A percentile compares a stretch with the other conserved stretches of the same genome.
Evolutionary conservation across 345 rosid species (phyloP).

Genomic region (Eucalyptus lansdowneana): DNA sequence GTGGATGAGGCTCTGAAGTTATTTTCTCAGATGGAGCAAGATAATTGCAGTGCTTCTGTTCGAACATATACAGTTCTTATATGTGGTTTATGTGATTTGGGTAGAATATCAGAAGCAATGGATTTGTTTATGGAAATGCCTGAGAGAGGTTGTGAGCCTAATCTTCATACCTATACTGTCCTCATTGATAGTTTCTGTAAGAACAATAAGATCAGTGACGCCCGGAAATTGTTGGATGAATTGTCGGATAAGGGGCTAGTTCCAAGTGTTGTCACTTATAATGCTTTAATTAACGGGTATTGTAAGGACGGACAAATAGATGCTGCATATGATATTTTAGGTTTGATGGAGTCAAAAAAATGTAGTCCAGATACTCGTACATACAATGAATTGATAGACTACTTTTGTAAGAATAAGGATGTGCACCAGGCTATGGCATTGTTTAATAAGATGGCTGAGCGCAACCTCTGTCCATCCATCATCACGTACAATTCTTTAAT

Average conservation of each 20-base stretch:
- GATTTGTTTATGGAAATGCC: conserved; percentile 46
- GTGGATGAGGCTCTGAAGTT: conserved; percentile 59
- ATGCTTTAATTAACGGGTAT: conserved; percentile 76
- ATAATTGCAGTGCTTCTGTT: conserved; percentile 51
- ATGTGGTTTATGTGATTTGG: conserved; percentile 32
- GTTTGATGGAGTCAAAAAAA: conserved; percentile 48
- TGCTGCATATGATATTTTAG: conserved; percentile 54
- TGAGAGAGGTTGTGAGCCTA: conserved; percentile 55
- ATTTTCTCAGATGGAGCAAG: conserved; percentile 53
- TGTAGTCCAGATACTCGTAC: conserved; percentile 65
- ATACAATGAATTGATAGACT: conserved; percentile 68
- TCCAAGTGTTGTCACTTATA: conserved; percentile 69
- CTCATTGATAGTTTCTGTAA: conserved; percentile 50
- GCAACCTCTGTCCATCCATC: conserved; percentile 33
- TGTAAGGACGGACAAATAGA: conserved; percentile 57
- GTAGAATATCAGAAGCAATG: conserved; percentile 51
- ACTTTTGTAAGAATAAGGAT: conserved; percentile 48
- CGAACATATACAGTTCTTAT: conserved; percentile 76
- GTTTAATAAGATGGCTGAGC: conserved; percentile 43
- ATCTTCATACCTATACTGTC: conserved; percentile 71
- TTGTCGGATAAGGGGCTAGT: conserved; percentile 48
- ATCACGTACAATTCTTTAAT: conserved; percentile 70
- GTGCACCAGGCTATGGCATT: conserved; percentile 81
- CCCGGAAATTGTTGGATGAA: conserved; percentile 35
- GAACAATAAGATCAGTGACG: conserved; percentile 45